Percentiles rank a stretch among this genome's conserved stretches.
Conservation (phyloP, 2,329 filamentous ascomycete species). For the Fusarium bulbicola region DNA sequence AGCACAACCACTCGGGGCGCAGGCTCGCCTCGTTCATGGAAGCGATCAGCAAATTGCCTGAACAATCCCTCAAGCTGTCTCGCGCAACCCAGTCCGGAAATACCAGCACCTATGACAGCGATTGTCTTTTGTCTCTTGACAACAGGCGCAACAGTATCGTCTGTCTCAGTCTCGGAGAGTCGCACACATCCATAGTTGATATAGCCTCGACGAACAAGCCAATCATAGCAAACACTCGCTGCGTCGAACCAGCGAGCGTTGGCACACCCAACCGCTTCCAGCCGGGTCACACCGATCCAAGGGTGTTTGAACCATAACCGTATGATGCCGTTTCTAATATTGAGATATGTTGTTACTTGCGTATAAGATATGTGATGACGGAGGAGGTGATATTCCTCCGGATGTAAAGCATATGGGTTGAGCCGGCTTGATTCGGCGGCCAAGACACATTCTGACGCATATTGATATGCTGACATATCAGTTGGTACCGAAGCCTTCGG, state of each 20-base stretch:
- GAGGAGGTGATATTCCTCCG: slow-evolving; percentile 83
- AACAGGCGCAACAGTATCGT: slow-evolving; percentile 49
- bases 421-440: slow-evolving; percentile 90
- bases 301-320: slow-evolving; percentile 90
- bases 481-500: slow-evolving; percentile 87
- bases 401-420: slow-evolving; percentile 88
- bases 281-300: slow-evolving; percentile 79
- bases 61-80: slow-evolving; percentile 90
- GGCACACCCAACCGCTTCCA: slow-evolving; percentile 91
- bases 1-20: slow-evolving; percentile 81
- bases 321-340: slow-evolving; percentile 94
- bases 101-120: slow-evolving; percentile 90
- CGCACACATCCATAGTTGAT: slow-evolving; percentile 96
- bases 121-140: slow-evolving; percentile 73
- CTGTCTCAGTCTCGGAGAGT: slow-evolving; percentile 57
- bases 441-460: slow-evolving; percentile 89
- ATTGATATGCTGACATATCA: slow-evolving; percentile 76
- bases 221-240: slow-evolving; percentile 89
- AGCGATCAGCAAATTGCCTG: slow-evolving; percentile 77
- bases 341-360: slow-evolving; percentile 94
- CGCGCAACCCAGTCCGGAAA: slow-evolving; percentile 91
- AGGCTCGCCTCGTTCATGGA: slow-evolving; percentile 71
- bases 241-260: slow-evolving; percentile 89
- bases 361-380: slow-evolving; percentile 83
- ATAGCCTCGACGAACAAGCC: slow-evolving; percentile 89